Evolutionary conservation across 257 asterid species (phyloP).

Genomic region (Fraxinus cuspidata): DNA sequence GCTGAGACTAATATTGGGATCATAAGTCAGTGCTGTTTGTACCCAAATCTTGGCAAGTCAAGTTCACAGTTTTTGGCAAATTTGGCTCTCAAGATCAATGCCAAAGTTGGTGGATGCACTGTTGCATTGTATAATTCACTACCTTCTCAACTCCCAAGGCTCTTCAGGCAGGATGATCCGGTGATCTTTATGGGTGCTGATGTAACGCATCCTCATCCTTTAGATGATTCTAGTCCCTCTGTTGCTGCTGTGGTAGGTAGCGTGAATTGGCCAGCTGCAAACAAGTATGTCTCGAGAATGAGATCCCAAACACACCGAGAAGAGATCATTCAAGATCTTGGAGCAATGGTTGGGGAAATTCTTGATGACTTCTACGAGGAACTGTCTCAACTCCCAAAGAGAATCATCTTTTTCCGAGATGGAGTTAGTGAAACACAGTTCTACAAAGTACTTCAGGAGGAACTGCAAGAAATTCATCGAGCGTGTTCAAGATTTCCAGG

Average conservation of each 20-base stretch:
- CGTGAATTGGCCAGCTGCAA: conserved; percentile 91
- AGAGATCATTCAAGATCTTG: conserved; percentile 81
- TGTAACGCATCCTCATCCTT: conserved; percentile 94
- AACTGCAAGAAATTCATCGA: conserved; percentile 54
- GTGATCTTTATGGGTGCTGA: conserved; percentile 97
- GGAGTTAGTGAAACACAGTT: conserved; percentile 97
- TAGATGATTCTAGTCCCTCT: conserved; percentile 86
- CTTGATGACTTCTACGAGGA: conserved; percentile 66
- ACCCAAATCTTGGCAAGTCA: conserved; percentile 58
- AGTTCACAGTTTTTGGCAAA: conserved; percentile 84
- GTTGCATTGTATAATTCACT: conserved; percentile 75
- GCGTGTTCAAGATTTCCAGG: conserved; percentile 64
- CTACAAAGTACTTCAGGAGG: conserved; percentile 63
- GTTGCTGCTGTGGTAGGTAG: conserved; percentile 96
- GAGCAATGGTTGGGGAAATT: conserved; percentile 68
- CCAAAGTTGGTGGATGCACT: conserved; percentile 91
- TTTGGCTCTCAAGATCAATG: conserved; percentile 91
- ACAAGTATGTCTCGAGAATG: conserved; percentile 84
- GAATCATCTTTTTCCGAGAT: conserved; percentile 87
- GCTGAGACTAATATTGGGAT: conserved; percentile 84
- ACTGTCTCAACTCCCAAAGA: conserved; percentile 54
- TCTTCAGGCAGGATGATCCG: conserved; percentile 61
- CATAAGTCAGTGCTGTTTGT: conserved; percentile 87
- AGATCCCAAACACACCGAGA: conserved; percentile 85
- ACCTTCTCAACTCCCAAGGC: conserved; percentile 77